Evolutionary conservation across 441 rosid genomes (phyloP).

Genomic region (Jatropha multifida): DNA sequence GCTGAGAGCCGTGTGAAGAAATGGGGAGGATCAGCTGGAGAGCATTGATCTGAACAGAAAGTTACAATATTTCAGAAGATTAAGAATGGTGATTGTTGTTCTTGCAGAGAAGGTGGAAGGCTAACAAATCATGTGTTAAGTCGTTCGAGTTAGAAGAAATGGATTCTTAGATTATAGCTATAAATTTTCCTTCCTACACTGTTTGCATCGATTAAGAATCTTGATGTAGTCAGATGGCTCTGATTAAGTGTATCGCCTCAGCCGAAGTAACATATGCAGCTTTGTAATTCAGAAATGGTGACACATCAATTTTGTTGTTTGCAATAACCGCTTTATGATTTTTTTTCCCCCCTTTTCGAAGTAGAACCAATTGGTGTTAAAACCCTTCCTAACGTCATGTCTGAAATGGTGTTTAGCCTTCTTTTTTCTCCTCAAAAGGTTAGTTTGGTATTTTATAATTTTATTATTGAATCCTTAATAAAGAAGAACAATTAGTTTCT

Average conservation of each 20-base stretch:
- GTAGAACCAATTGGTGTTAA: too few relatives aligned
- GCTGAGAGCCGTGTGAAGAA: slow-evolving; percentile 66
- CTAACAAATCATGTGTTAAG: neutral
- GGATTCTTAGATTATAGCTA: neutral
- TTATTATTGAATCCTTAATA: too few relatives aligned
- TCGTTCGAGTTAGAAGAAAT: neutral
- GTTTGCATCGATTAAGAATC: neutral
- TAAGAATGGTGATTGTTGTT: neutral
- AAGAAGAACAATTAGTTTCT: too few relatives aligned
- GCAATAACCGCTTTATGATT: neutral
- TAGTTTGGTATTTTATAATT: too few relatives aligned
- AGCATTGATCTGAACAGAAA: neutral
- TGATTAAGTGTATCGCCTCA: neutral
- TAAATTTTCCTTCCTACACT: neutral
- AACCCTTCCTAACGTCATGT: too few relatives aligned
- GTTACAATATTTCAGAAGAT: neutral
- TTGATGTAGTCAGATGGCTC: too few relatives aligned
- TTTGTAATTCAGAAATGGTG: neutral
- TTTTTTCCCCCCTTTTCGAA: too few relatives aligned
- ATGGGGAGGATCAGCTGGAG: slow-evolving; percentile 77
- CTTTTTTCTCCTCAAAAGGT: too few relatives aligned
- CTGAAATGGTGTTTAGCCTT: too few relatives aligned
- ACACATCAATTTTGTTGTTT: neutral
- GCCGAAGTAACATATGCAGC: neutral
- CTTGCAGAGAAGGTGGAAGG: neutral